Base-by-base conservation (phyloP, 2,329 filamentous ascomycete genomes). In the Aspergillus unguis region DNA sequence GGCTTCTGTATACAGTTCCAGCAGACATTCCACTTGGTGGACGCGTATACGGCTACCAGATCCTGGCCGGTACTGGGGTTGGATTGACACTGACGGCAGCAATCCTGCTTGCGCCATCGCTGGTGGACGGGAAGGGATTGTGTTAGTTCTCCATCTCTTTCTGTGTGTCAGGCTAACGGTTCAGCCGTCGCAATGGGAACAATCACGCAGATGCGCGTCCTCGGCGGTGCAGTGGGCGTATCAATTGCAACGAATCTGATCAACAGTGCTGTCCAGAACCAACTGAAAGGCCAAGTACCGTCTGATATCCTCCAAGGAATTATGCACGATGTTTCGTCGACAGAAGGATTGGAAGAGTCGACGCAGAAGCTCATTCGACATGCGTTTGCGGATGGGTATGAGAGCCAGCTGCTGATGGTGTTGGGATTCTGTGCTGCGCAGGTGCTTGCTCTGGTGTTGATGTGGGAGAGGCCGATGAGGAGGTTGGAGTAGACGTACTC, bases 41-140 rank as follows among this genome's bases (percentile, higher is more conserved):
- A 11, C 26, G n/a, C 8, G 11, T 48, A 25, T 48, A 42, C 40
- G 46, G 46, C n/a, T 48, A 32, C 28, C 36, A 42, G 28, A 41
- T 25, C 7, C 46, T 48, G 7, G 35, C 27, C 7, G 46, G 46
- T 6, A 23, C 41, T 6, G 47, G 47, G 4, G 38, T 50, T 3
- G 47, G 47, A 2, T 17, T 33, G 40, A 25, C 25, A 27, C 25
- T 42, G 2, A 23, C 25, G 5, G n/a, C 40, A 3, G 40, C 40
- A 8, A 42, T 42, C 7, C 10, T 42, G 26, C 10, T 23, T 5
- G 40, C 28, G 3, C 40, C 40, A 6, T 42, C 26, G 7, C 2
- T 42, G 2, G 40, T 42, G 5, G 9, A 6, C 3, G 40, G 26
- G 7, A 28, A 28, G 2, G 27, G 10, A 4, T 5, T 42, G 27